These are phyloP conservation scores for Barbatosphaeria neglecta DNA, from an alignment of 495 filamentous ascomycete genomes.

Conservation along the genomic window DNA sequence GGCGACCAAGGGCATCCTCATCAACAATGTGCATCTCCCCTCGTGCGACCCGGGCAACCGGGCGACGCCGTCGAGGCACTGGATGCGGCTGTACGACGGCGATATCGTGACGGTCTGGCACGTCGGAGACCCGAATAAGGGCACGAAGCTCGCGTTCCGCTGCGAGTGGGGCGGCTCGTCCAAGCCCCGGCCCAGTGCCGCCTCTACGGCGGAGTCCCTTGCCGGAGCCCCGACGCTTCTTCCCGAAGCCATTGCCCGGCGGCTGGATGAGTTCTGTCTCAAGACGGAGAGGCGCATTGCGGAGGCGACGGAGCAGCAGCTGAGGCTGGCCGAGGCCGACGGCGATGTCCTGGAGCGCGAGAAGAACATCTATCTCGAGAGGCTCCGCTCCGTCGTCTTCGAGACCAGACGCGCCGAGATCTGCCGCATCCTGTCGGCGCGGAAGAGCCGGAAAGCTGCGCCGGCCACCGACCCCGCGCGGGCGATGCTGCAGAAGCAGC, in stretches of 20 bases:
- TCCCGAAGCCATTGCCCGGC: constrained; percentile 7
- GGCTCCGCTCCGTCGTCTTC: constrained; percentile 27
- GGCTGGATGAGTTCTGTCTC: constrained; percentile 14
- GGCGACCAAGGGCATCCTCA: constrained; percentile 53
- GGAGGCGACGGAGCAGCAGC: constrained; percentile 13
- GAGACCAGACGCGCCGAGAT: constrained; percentile 27
- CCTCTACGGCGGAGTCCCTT: constrained; percentile 1
- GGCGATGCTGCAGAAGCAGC: no score
- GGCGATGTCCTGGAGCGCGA: constrained; percentile 21
- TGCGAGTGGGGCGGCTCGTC: constrained; percentile 37
- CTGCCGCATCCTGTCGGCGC: constrained; percentile 12
- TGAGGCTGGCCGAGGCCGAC: constrained; percentile 22
- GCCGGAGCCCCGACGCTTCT: constrained; percentile 7
- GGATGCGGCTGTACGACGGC: constrained; percentile 57
- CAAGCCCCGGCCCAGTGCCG: constrained; percentile 5
- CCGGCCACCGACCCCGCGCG: constrained; percentile 4
- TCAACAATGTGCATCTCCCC: constrained; percentile 54
- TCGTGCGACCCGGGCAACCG: constrained; percentile 32
- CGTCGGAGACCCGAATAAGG: constrained; percentile 17
- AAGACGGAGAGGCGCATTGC: constrained; percentile 19
- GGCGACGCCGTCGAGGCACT: constrained; percentile 38
- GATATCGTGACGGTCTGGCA: constrained; percentile 58
- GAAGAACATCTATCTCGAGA: constrained; percentile 22
- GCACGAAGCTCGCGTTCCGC: constrained; percentile 21
- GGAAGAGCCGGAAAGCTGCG: constrained; percentile 10